These are phyloP conservation scores for Microbotryum scabiosae DNA, from an alignment of 1,284 basidiomycete species.

Conservation along the genomic window DNA sequence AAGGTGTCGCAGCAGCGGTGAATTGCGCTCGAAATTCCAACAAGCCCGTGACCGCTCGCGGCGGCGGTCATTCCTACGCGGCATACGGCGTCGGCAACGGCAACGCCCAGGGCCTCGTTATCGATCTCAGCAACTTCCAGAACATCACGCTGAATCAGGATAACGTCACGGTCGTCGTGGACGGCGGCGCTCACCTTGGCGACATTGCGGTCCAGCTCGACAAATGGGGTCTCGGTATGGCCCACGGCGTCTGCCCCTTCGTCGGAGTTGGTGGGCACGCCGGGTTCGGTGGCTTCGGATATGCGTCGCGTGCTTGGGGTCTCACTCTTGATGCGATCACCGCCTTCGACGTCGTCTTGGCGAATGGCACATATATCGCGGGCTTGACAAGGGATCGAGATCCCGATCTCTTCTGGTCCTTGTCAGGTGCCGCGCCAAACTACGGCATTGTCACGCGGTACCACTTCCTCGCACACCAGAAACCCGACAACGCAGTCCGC, in stretches of 20 bases:
- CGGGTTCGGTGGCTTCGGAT: constrained; percentile 32
- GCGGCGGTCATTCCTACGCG: constrained; percentile 40
- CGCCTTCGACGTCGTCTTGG: constrained; percentile 38
- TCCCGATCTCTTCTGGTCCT: constrained; percentile 30
- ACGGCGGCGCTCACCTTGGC: constrained; percentile 38
- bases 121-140: constrained; percentile 28
- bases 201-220: constrained; percentile 39
- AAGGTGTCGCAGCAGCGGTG: constrained; percentile 34
- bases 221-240: constrained; percentile 34
- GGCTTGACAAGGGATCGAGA: constrained; percentile 22
- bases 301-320: constrained; percentile 38
- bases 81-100: constrained; percentile 36
- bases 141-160: constrained; percentile 19
- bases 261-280: constrained; percentile 39
- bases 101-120: constrained; percentile 34
- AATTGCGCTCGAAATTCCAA: constrained; percentile 30
- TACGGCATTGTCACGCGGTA: constrained; percentile 38
- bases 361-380: constrained; percentile 36
- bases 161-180: constrained; percentile 31
- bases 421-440: constrained; percentile 38
- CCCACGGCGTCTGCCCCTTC: constrained; percentile 39
- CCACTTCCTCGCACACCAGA: constrained; percentile 10
- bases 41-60: constrained; percentile 36
- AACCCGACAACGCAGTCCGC: too few relatives aligned
- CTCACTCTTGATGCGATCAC: constrained; percentile 37